Evolutionary conservation across 495 filamentous ascomycete genomes (phyloP).

Genomic region (Hyphodiscus hymeniophilus): DNA sequence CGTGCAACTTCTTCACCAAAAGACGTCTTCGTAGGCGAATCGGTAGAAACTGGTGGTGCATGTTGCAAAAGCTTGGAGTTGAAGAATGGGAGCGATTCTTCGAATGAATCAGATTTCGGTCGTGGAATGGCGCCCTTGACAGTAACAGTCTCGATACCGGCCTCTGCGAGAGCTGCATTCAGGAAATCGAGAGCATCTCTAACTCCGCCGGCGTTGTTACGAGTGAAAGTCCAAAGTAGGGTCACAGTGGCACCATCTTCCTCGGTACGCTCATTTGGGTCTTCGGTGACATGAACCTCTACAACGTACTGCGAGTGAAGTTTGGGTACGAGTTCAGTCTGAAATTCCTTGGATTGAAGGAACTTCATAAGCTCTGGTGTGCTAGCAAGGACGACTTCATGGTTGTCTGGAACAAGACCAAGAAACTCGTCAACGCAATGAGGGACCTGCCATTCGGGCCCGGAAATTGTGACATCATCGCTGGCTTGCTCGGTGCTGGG

Average conservation of each 20-base stretch:
- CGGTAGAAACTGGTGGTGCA: slow-evolving; percentile 70
- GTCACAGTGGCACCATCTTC: slow-evolving; percentile 44
- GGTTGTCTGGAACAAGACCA: slow-evolving; percentile 94
- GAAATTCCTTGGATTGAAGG: slow-evolving; percentile 70
- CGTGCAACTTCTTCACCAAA: slow-evolving; percentile 70
- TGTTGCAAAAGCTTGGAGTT: slow-evolving; percentile 92
- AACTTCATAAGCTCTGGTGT: slow-evolving; percentile 65
- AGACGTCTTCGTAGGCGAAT: slow-evolving; percentile 71
- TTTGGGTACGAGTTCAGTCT: slow-evolving; percentile 68
- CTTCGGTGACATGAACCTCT: slow-evolving; percentile 60
- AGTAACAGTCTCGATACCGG: slow-evolving; percentile 74
- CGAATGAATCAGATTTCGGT: slow-evolving; percentile 97
- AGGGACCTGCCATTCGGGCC: slow-evolving; percentile 95
- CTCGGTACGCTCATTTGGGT: slow-evolving; percentile 42
- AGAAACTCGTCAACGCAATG: slow-evolving; percentile 91
- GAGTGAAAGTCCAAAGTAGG: slow-evolving; percentile 66
- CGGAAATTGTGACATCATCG: slow-evolving; percentile 89
- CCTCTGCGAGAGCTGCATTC: slow-evolving; percentile 69
- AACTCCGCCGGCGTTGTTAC: slow-evolving; percentile 92
- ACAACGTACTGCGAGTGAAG: slow-evolving; percentile 88
- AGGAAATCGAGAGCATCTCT: slow-evolving; percentile 96
- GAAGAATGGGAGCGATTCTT: slow-evolving; percentile 92
- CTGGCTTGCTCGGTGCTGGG: slow-evolving; percentile 96
- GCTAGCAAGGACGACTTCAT: slow-evolving; percentile 78
- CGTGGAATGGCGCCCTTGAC: slow-evolving; percentile 91